Conservation (phyloP, 345 rosid species). For the Clausena lansium region DNA sequence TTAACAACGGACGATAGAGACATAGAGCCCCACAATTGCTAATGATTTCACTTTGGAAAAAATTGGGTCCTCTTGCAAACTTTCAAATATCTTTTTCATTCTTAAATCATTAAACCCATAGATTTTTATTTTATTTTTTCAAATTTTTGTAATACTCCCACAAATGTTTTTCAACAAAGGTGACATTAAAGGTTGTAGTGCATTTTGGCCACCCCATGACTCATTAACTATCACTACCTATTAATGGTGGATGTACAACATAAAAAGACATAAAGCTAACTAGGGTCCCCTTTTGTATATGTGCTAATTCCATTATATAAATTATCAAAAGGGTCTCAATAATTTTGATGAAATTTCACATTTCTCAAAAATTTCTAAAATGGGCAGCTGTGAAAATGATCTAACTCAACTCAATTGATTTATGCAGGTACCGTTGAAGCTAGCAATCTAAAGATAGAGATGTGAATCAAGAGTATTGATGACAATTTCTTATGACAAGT, state of each 20-base stretch:
- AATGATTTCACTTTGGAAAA: slow-evolving; percentile 30
- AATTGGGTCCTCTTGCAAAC: slow-evolving; percentile 23
- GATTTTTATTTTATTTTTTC: slow-evolving; percentile 18
- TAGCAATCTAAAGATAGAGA: slow-evolving; percentile 58
- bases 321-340: background rate
- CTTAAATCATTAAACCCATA: slow-evolving; percentile 18
- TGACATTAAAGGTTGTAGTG: slow-evolving; percentile 8
- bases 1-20: slow-evolving; percentile 30
- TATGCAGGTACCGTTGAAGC: slow-evolving; percentile 54
- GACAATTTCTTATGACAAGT: slow-evolving; percentile 18
- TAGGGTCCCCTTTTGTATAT: background rate
- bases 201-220: background rate
- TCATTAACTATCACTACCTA: slow-evolving; percentile 2
- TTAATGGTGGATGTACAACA: slow-evolving; percentile 3
- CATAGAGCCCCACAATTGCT: slow-evolving; percentile 35
- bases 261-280: slow-evolving; percentile 9
- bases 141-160: background rate
- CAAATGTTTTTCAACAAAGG: slow-evolving; percentile 14
- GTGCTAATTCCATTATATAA: background rate
- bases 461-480: slow-evolving; percentile 29
- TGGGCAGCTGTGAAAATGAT: background rate
- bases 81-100: slow-evolving; percentile 11
- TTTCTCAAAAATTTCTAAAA: background rate
- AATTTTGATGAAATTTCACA: background rate
- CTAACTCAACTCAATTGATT: background rate